Conservation (phyloP, 441 rosid genomes). For the Arabidopsis hybrid region DNA sequence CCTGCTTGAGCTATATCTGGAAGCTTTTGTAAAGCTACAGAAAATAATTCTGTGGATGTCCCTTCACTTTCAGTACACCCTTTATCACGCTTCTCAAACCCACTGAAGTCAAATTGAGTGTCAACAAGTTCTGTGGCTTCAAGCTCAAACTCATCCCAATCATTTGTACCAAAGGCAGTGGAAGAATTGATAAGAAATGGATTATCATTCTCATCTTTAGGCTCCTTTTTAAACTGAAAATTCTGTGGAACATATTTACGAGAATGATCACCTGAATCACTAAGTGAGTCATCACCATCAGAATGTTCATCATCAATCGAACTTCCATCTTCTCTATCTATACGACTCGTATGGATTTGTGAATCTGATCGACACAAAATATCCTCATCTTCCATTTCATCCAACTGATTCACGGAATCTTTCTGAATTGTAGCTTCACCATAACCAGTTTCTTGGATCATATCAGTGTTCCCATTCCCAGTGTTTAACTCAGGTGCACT, state of each 20-base stretch:
- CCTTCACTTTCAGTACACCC: constrained; percentile 44
- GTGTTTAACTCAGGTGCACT: constrained; percentile 1
- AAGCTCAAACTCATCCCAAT: constrained; percentile 91
- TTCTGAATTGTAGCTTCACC: constrained; percentile 28
- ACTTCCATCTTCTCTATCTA: constrained; percentile 49
- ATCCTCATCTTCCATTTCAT: constrained; percentile 32
- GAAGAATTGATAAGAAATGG: constrained; percentile 75
- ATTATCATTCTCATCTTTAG: constrained; percentile 51
- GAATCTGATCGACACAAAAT: constrained; percentile 40
- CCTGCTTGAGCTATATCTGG: constrained; percentile 46
- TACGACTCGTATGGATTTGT: constrained; percentile 31
- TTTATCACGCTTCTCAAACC: constrained; percentile 44
- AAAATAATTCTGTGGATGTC: constrained; percentile 26
- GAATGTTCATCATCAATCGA: constrained; percentile 59
- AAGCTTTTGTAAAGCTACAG: constrained; percentile 27
- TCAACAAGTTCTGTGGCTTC: constrained; percentile 54
- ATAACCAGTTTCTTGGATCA: constrained; percentile 33
- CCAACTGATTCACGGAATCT: constrained; percentile 33
- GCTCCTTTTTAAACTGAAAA: constrained; percentile 33
- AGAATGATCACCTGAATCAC: constrained; percentile 60
- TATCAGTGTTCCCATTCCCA: constrained; percentile 19
- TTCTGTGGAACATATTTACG: constrained; percentile 44
- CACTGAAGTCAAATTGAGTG: constrained; percentile 48
- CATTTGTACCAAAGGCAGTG: constrained; percentile 84
- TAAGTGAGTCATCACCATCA: constrained; percentile 74